Evolutionary conservation across 2,329 filamentous ascomycete species (phyloP).

Genomic region (Fusarium oxysporum): DNA sequence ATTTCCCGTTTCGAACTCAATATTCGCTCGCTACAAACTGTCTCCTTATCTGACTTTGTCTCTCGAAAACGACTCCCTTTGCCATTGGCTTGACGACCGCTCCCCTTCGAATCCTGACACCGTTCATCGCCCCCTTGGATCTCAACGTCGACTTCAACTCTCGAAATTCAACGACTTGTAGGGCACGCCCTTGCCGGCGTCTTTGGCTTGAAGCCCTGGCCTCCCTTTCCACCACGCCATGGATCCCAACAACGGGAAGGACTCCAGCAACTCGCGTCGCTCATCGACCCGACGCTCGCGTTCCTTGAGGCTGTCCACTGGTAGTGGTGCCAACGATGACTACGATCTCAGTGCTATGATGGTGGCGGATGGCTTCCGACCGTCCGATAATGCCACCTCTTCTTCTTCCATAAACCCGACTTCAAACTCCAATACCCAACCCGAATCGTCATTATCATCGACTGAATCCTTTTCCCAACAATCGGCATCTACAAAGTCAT

Average conservation of each 20-base stretch:
- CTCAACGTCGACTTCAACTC: conserved; percentile 27
- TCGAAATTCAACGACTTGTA: conserved; percentile 32
- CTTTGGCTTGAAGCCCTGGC: conserved; percentile 41
- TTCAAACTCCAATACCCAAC: conserved; percentile 40
- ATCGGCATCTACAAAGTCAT: conserved; percentile 11
- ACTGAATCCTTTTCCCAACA: conserved; percentile 30
- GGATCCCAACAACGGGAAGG: conserved; percentile 55
- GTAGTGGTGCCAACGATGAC: conserved; percentile 54
- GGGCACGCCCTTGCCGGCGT: conserved; percentile 45
- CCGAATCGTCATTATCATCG: conserved; percentile 12
- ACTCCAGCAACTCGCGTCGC: conserved; percentile 55
- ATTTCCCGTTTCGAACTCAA: not conserved
- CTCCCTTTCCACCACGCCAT: conserved; percentile 49
- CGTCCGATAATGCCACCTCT: conserved; percentile 42
- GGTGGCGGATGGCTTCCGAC: conserved; percentile 66
- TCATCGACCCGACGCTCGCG: conserved; percentile 57
- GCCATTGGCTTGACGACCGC: conserved; percentile 24
- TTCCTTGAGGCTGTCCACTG: conserved; percentile 54
- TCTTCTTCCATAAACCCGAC: conserved; percentile 15
- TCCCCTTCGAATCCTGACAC: conserved; percentile 11
- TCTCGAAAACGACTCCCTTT: conserved; percentile 18
- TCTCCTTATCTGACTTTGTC: not conserved
- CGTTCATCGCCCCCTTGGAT: conserved; percentile 28
- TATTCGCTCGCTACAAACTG: conserved; percentile 18
- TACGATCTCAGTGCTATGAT: conserved; percentile 63